phyloP scores from a whole-genome alignment of 371 early-diverging fungal species.

The Mycotypha africana region DNA sequence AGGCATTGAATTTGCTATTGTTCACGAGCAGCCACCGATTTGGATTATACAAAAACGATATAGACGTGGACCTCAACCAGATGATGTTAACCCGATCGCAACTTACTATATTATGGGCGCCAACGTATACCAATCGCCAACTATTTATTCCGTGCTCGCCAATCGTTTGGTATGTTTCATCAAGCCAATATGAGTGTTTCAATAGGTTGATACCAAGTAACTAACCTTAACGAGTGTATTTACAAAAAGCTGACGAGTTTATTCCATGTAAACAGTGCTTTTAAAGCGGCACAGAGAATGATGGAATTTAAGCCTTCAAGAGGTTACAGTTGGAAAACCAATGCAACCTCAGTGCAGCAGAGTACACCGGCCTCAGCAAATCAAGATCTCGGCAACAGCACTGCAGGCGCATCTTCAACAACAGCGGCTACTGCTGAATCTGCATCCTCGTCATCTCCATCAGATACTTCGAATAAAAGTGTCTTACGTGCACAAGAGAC shows the following conservation, averaged over 20 bases:
- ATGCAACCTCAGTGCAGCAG: not conserved
- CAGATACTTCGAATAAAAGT: slow-evolving; percentile 1
- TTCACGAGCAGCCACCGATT: slow-evolving; percentile 73
- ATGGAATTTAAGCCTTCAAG: slow-evolving; percentile 70
- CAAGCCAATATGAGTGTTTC: not conserved
- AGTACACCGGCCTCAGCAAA: not conserved
- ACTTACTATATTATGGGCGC: slow-evolving; percentile 88
- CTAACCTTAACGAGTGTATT: not conserved
- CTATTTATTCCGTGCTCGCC: slow-evolving; percentile 74
- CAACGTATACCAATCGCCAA: slow-evolving; percentile 91
- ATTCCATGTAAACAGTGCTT: slow-evolving; percentile 64
- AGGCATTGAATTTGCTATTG: slow-evolving; percentile 83
- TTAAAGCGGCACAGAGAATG: slow-evolving; percentile 58
- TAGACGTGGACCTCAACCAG: slow-evolving; percentile 50
- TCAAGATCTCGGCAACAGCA: too few relatives aligned
- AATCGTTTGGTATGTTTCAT: slow-evolving; percentile 64
- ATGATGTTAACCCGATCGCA: slow-evolving; percentile 64
- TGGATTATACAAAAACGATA: slow-evolving; percentile 84
- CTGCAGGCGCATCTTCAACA: not conserved
- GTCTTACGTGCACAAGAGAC: slow-evolving; percentile 38
- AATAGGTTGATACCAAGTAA: too few relatives aligned
- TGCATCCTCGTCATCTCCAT: not conserved
- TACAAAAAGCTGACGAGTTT: slow-evolving; percentile 58
- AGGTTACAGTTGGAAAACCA: slow-evolving; percentile 73
- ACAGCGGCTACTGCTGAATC: not conserved